These are phyloP conservation scores for Russula sp. DNA, from an alignment of 768 basidiomycete species.

Conservation along the genomic window DNA sequence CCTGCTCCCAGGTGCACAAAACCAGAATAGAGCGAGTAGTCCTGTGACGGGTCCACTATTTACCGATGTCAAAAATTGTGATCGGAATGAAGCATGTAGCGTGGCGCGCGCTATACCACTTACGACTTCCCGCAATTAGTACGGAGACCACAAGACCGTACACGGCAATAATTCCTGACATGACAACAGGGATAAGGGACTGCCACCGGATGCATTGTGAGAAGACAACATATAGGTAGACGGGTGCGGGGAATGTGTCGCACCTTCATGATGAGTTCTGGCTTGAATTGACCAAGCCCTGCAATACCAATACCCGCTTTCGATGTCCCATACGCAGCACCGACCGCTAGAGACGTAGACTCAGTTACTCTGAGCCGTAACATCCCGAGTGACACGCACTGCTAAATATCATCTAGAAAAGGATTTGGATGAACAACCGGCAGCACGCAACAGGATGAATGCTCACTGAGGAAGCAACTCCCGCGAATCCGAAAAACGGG, in stretches of 20 bases:
- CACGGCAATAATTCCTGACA: constrained; percentile 99
- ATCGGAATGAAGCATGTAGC: not conserved
- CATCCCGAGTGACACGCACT: constrained; percentile 53
- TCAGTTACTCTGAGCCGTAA: not conserved
- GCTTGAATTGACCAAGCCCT: constrained; percentile 88
- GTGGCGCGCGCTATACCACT: constrained; percentile 39
- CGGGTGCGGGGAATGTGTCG: constrained; percentile 28
- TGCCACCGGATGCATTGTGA: not conserved
- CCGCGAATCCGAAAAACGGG: constrained; percentile 97
- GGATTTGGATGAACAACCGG: not conserved
- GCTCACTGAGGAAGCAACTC: constrained; percentile 88
- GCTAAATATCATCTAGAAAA: constrained; percentile 87
- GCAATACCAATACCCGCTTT: constrained; percentile 98
- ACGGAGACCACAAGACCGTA: constrained; percentile 99
- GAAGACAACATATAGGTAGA: not conserved
- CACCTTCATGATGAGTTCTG: constrained; percentile 98
- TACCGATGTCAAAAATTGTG: constrained; percentile 1
- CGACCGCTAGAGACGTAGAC: constrained; percentile 56
- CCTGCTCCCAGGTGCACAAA: constrained; percentile 94
- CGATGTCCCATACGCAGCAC: constrained; percentile 94
- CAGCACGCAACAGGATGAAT: not conserved
- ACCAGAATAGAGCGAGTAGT: constrained; percentile 73
- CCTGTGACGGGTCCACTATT: constrained; percentile 28
- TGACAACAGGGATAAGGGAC: constrained; percentile 79
- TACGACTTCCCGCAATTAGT: constrained; percentile 83